A percentile compares a stretch with the other conserved stretches of the same genome.
These are phyloP conservation scores for Scopulariopsis brevicaulis DNA, from an alignment of 2,329 filamentous ascomycete genomes.

Conservation along the genomic window DNA sequence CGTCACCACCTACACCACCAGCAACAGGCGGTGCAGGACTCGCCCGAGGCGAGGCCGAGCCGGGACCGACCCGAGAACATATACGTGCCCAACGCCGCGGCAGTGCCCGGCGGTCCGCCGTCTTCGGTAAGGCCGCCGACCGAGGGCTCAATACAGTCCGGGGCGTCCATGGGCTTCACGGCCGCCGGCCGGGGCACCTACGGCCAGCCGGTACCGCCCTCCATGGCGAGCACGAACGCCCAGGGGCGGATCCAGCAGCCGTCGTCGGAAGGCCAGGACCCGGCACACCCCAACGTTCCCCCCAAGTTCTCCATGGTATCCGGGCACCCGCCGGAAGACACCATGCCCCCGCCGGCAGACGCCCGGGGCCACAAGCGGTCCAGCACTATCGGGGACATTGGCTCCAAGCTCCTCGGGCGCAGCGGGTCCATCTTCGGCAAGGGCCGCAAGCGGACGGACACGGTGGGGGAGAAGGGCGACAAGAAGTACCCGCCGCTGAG, in stretches of 20 bases:
- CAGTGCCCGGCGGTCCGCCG: constrained; percentile 8
- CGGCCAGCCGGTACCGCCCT: constrained; percentile 76
- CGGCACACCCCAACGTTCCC: constrained; percentile 49
- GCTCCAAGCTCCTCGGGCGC: constrained; percentile 75
- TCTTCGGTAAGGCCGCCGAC: constrained; percentile 52
- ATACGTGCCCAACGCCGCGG: constrained; percentile 18
- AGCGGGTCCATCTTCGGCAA: constrained; percentile 71
- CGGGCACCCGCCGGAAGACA: constrained; percentile 32
- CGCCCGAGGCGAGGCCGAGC: background rate
- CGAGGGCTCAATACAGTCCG: constrained; percentile 66
- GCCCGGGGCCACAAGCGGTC: constrained; percentile 54
- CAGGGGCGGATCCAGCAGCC: constrained; percentile 86
- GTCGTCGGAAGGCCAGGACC: constrained; percentile 50
- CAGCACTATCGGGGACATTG: constrained; percentile 68
- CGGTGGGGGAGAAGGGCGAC: constrained; percentile 31
- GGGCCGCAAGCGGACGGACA: constrained; percentile 37
- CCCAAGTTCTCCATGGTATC: constrained; percentile 47
- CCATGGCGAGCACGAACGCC: constrained; percentile 78
- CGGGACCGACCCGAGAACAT: constrained; percentile 30
- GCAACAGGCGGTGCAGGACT: background rate
- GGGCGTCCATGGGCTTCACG: constrained; percentile 48
- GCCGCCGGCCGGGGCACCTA: constrained; percentile 56
- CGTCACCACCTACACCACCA: constrained; percentile 37
- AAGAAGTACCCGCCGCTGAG: constrained; percentile 82
- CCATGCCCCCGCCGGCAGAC: constrained; percentile 13